Evolutionary conservation across 1,284 basidiomycete species (phyloP).

Genomic region (Ustilago cynodontis): DNA sequence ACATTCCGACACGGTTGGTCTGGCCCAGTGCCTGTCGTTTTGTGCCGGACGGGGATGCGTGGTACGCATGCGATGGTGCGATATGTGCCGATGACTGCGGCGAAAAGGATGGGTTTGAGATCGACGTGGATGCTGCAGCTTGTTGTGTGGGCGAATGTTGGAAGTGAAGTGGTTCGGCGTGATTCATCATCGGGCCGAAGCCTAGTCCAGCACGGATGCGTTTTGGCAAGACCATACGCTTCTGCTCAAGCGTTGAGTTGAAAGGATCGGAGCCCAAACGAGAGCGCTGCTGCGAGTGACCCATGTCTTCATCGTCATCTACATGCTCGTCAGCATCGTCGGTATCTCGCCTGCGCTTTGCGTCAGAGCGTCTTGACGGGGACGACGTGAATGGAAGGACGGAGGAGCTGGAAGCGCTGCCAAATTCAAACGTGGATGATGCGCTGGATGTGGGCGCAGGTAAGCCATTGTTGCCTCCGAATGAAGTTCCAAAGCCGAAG

Average conservation of each 20-base stretch:
- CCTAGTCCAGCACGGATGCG: slow-evolving; percentile 56
- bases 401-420: slow-evolving; percentile 11
- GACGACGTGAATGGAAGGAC: slow-evolving; percentile 12
- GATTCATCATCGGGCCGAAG: slow-evolving; percentile 32
- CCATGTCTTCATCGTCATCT: slow-evolving; percentile 54
- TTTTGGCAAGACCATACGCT: slow-evolving; percentile 45
- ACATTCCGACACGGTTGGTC: slow-evolving; percentile 37
- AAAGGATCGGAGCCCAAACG: slow-evolving; percentile 27
- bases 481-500: slow-evolving; percentile 57
- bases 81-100: background rate
- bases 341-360: slow-evolving; percentile 48
- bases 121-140: slow-evolving; percentile 14
- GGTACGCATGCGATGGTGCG: background rate
- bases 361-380: slow-evolving; percentile 39
- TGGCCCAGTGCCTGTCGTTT: slow-evolving; percentile 37
- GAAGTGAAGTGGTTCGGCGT: slow-evolving; percentile 23
- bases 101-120: slow-evolving; percentile 15
- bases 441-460: slow-evolving; percentile 19
- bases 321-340: slow-evolving; percentile 40
- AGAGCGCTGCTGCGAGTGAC: slow-evolving; percentile 21
- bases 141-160: background rate
- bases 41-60: slow-evolving; percentile 19
- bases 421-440: slow-evolving; percentile 33
- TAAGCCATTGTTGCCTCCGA: slow-evolving; percentile 43
- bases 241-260: slow-evolving; percentile 21